Base-by-base conservation (phyloP, 176 grass and related monocot species). In the Chloris gayana region DNA sequence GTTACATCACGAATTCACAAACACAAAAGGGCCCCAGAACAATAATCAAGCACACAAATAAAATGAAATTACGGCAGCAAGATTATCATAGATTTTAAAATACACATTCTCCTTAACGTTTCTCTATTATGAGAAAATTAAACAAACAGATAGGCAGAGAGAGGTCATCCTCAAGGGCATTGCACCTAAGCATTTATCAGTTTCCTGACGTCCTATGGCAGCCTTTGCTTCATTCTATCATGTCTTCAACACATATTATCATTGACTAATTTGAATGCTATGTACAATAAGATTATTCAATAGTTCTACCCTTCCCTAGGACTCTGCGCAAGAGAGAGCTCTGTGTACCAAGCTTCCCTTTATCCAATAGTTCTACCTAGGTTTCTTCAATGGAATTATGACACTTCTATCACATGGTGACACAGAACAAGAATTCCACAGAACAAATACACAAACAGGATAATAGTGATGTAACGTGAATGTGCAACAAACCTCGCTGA, bases 401-500 rank as follows among this genome's bases (percentile, higher is more conserved):
- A 65, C 3, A 32, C n/a, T 39, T 79, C 9, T 70, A 11, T 72
- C 38, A 59, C 34, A 21, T 53, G 15, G 38, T 18, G n/a, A 34
- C 26, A 64, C 39, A 17, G 22, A 79, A 63, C 35, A 37, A 37
- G n/a, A n/a, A n/a, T n/a, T n/a, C n/a, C 26, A 64, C 39, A 17
- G 22, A 79, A 63, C 35, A 37, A 37, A 37, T 6, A 5, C 19
- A 67, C 18, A 49, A 37, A 32, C 1, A 68, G 8, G 45, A 13
- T 47, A 81, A 44, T n/a, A 12, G 30, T 6, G 29, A 29, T 69
- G 46, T 5, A 17, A 51, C 31, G 59, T 22, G 38, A 49, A 50
- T 42, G 50, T 82, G 63, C 47, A 81, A 72, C 64, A 81, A 73
- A 93, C 91, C 91, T 90, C 85, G 72, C 22, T 90, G 85, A 72